Percentiles rank a stretch among this genome's conserved stretches.
Evolutionary conservation across 2,329 filamentous ascomycete genomes (phyloP).

Genomic region (Parastagonospora avenae): DNA sequence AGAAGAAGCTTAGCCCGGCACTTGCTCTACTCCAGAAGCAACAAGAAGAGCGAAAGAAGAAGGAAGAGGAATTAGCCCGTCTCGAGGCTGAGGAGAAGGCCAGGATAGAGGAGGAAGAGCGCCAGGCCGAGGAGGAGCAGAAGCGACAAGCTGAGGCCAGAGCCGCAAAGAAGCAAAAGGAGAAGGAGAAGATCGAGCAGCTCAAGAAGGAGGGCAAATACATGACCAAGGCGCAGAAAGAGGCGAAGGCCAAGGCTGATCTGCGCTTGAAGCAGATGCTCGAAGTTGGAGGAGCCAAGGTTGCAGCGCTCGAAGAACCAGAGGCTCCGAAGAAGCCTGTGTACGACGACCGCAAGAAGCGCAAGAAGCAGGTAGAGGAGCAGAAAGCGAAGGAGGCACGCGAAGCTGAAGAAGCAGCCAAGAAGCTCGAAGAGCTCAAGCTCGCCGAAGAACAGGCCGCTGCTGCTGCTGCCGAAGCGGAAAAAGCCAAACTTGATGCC

Average conservation of each 20-base stretch:
- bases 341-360: conserved; percentile 78
- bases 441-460: conserved; percentile 70
- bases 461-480: conserved; percentile 76
- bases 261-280: conserved; percentile 85
- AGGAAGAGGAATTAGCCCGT: conserved; percentile 67
- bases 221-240: conserved; percentile 82
- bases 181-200: conserved; percentile 85
- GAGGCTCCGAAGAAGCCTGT: conserved; percentile 80
- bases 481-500: conserved; percentile 60
- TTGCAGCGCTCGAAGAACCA: conserved; percentile 60
- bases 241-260: conserved; percentile 79
- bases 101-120: conserved; percentile 69
- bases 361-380: conserved; percentile 68
- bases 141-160: conserved; percentile 74
- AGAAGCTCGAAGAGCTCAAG: conserved; percentile 61
- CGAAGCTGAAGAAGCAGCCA: conserved; percentile 61
- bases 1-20: conserved; percentile 84
- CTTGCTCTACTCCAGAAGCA: conserved; percentile 78
- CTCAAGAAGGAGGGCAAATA: conserved; percentile 88
- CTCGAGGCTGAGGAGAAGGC: conserved; percentile 67
- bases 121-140: conserved; percentile 67
- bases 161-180: conserved; percentile 80
- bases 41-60: conserved; percentile 74
- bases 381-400: conserved; percentile 51
- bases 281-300: conserved; percentile 72